These are phyloP conservation scores for Phellopilus nigrolimitatus DNA, from an alignment of 1,284 basidiomycete genomes.

Conservation along the genomic window DNA sequence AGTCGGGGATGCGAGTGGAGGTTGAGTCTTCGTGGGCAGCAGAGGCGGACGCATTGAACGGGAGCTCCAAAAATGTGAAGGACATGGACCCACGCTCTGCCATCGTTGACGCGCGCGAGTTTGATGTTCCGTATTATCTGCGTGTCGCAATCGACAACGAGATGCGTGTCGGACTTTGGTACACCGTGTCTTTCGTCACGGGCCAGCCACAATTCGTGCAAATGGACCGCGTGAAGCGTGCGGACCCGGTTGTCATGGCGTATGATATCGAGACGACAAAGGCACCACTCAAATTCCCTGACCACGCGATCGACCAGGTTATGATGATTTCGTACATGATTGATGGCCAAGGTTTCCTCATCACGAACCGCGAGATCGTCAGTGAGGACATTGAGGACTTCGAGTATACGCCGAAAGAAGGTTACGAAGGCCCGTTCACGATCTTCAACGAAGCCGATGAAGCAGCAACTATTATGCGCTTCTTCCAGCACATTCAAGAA, in stretches of 20 bases:
- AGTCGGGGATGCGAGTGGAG: slow-evolving; percentile 55
- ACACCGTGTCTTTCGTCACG: slow-evolving; percentile 78
- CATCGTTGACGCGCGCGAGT: slow-evolving; percentile 94
- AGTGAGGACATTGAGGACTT: slow-evolving; percentile 98
- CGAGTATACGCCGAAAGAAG: slow-evolving; percentile 97
- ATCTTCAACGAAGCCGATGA: slow-evolving; percentile 96
- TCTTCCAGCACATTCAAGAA: slow-evolving; percentile 93
- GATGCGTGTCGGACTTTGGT: slow-evolving; percentile 97
- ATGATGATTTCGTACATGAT: slow-evolving; percentile 99
- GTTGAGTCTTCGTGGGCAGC: slow-evolving; percentile 66
- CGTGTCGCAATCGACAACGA: slow-evolving; percentile 99
- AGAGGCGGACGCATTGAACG: slow-evolving; percentile 35
- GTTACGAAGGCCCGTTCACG: slow-evolving; percentile 96
- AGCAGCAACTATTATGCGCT: slow-evolving; percentile 75
- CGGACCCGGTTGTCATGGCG: slow-evolving; percentile 98
- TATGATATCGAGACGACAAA: slow-evolving; percentile 99
- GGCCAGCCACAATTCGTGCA: slow-evolving; percentile 76
- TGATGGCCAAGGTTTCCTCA: slow-evolving; percentile 94
- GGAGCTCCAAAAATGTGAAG: slow-evolving; percentile 37
- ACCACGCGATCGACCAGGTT: slow-evolving; percentile 93
- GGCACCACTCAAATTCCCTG: slow-evolving; percentile 97
- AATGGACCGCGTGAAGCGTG: slow-evolving; percentile 94
- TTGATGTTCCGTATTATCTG: slow-evolving; percentile 96
- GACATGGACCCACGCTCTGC: slow-evolving; percentile 84
- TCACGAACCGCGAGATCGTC: slow-evolving; percentile 97